These are phyloP conservation scores for Pseudocercospora cruenta DNA, from an alignment of 2,329 filamentous ascomycete genomes.

Conservation along the genomic window DNA sequence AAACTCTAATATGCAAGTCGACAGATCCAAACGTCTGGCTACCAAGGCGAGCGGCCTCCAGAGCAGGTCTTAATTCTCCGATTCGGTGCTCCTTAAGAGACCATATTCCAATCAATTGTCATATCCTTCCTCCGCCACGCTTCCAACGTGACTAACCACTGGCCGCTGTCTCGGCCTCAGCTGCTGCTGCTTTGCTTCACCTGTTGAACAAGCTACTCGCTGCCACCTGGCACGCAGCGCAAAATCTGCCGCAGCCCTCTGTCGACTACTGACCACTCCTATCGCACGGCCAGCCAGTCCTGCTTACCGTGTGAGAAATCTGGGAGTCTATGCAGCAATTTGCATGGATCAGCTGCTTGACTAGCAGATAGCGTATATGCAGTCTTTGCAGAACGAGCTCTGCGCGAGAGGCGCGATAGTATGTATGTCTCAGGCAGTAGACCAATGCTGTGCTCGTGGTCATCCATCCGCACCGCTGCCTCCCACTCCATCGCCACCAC, in stretches of 20 bases:
- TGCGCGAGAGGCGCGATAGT: background rate
- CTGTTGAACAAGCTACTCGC: background rate
- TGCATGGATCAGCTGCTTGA: slow-evolving; percentile 11
- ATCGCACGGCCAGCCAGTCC: background rate
- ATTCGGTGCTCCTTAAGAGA: background rate
- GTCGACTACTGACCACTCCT: background rate
- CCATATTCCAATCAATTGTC: background rate
- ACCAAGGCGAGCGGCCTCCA: background rate
- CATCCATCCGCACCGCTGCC: slow-evolving; percentile 4
- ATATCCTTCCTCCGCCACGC: background rate
- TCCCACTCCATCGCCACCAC: background rate
- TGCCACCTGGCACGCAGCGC: background rate
- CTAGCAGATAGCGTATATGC: slow-evolving; percentile 9
- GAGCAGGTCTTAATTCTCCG: background rate
- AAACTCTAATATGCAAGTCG: slow-evolving; percentile 3
- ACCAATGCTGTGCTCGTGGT: background rate
- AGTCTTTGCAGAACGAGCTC: background rate
- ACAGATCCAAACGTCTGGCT: background rate
- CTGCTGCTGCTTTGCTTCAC: background rate
- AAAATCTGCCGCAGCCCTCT: background rate
- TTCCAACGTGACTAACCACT: background rate
- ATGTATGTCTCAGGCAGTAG: slow-evolving; percentile 7
- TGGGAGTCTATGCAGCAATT: slow-evolving; percentile 3
- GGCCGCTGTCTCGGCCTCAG: background rate
- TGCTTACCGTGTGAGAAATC: background rate